Base-by-base conservation (phyloP, 306 rosid species). In the Aeschynomene evenia region DNA sequence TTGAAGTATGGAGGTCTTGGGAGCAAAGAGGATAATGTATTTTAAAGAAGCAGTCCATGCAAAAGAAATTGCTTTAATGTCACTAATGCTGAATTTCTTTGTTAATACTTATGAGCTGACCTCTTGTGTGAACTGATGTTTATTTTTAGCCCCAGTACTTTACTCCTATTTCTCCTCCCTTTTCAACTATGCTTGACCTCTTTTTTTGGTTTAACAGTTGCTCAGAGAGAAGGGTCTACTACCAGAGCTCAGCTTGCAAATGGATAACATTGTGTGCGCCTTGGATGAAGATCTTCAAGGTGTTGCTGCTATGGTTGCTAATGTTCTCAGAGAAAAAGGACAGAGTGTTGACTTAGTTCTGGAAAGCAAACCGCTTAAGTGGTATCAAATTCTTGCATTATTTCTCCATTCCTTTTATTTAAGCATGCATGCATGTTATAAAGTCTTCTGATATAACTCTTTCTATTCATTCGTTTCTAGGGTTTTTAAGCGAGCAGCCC, bases 341-440 rank as follows among this genome's bases (percentile, higher is more conserved):
- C 87, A 81, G 69, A 85, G 77, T 80, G 96, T 88, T 71, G 96
- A 94, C 81, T 84, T 94, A 82, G 98, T 90, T 49, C 83, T 94
- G 84, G 96, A 90, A 85, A 90, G 82, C 78, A 94, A 94, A 84
- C 95, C 92, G 5, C 97, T 94, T 36, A 88, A 94, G 83, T 94
- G 97, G 98, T 94, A 84, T 62, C 36, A 34, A 9, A 26, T 50
- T 67, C 11, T 2, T 75, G 26, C 53, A 18, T 63, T 10, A 23
- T 71, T 56, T 15, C 10, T 29, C 5, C 11, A 28, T 72, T 36
- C 50, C n/a, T 19, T 70, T 57, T 66, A 26, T 69, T 14, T 39
- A 43, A 64, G 62, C 23, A 12, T 39, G 23, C 40, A 50, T 31
- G 58, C 24, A 23, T 46, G 62, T 72, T 67, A 43, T 24, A 13